Evolutionary conservation across 1,139 yeast species (phyloP).

Genomic region (Kurtzmaniella quercitrusa): DNA sequence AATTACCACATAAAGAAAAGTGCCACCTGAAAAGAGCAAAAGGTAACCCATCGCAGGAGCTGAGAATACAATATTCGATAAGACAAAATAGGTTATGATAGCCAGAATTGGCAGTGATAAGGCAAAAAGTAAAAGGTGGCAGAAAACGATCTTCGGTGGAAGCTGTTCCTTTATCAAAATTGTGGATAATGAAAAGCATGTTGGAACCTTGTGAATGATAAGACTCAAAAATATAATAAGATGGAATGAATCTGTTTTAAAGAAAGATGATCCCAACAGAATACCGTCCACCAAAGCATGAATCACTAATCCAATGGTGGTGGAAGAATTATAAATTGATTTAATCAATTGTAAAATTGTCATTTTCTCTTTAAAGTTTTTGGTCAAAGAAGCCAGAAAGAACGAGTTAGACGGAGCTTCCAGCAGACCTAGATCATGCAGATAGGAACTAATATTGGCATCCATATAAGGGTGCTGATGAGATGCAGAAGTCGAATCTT

Average conservation of each 20-base stretch:
- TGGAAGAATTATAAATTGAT: constrained; percentile 23
- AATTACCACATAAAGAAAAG: constrained; percentile 65
- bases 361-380: background rate
- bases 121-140: constrained; percentile 46
- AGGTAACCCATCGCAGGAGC: constrained; percentile 48
- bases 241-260: constrained; percentile 43
- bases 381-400: background rate
- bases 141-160: constrained; percentile 25
- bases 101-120: constrained; percentile 53
- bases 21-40: constrained; percentile 65
- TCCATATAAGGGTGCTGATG: background rate
- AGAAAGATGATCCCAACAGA: constrained; percentile 63
- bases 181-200: constrained; percentile 65
- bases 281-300: constrained; percentile 75
- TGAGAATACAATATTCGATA: constrained; percentile 24
- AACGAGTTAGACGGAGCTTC: background rate
- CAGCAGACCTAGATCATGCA: background rate
- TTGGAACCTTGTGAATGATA: constrained; percentile 71
- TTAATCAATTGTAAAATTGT: background rate
- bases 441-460: background rate
- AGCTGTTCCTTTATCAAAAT: constrained; percentile 43
- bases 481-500: background rate
- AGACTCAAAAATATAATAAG: constrained; percentile 56
- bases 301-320: constrained; percentile 59
- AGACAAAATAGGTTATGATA: constrained; percentile 38